Conservation (phyloP, 2,329 filamentous ascomycete species). For the Leptographium galeiforme region DNA sequence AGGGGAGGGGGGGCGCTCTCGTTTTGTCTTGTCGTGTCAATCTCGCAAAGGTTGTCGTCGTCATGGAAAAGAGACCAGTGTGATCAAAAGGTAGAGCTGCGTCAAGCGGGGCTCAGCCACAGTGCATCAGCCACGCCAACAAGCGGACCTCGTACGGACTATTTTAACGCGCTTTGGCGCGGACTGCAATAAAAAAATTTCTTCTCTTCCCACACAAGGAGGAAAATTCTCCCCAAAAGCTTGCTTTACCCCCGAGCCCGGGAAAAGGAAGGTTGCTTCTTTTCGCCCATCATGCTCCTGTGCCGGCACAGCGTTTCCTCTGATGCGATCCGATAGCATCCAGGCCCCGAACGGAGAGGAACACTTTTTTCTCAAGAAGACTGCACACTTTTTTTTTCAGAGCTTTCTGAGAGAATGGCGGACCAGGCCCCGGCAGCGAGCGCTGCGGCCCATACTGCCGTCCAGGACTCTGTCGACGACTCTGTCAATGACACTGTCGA, state of each 20-base stretch:
- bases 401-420: conserved; percentile 3
- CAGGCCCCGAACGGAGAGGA: background rate
- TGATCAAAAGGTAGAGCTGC: no score
- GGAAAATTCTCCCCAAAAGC: background rate
- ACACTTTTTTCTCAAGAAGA: no score
- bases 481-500: conserved; percentile 3
- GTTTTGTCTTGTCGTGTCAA: background rate
- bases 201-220: background rate
- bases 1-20: no score
- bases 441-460: no score
- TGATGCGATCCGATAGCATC: conserved; percentile 9
- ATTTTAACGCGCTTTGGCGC: background rate
- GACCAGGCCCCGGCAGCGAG: background rate
- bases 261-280: background rate
- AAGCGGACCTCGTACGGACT: background rate
- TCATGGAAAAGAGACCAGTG: no score
- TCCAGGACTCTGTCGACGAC: no score
- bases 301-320: conserved; percentile 5
- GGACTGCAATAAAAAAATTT: background rate
- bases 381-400: background rate
- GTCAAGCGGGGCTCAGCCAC: background rate
- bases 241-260: no score
- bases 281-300: conserved; percentile 9
- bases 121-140: background rate
- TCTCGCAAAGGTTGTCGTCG: no score